Evolutionary conservation across 1,284 basidiomycete species (phyloP).

Genomic region (Pyrrhoderma noxium): DNA sequence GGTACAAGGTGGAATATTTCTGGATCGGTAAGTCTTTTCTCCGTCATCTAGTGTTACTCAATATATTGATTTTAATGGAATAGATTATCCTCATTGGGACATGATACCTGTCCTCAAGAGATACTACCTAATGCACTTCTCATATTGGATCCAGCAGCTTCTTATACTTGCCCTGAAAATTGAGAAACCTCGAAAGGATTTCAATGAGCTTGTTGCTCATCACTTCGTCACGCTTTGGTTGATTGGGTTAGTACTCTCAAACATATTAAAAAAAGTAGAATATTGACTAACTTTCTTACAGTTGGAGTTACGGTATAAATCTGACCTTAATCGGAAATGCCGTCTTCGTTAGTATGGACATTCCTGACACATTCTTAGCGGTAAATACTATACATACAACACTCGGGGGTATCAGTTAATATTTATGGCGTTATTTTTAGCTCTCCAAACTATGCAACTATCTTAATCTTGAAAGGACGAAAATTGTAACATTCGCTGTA

Average conservation of each 20-base stretch:
- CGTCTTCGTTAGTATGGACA: conserved; percentile 95
- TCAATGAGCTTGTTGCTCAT: conserved; percentile 77
- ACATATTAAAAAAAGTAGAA: not conserved
- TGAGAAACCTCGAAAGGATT: conserved; percentile 94
- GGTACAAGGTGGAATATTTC: conserved; percentile 79
- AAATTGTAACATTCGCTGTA: conserved; percentile 56
- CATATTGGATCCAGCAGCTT: conserved; percentile 95
- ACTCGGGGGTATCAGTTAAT: too few relatives aligned
- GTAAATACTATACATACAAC: conserved; percentile 40
- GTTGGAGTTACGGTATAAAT: conserved; percentile 85
- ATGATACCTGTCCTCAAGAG: conserved; percentile 83
- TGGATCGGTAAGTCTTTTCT: conserved; percentile 57
- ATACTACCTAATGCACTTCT: conserved; percentile 86
- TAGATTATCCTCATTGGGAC: conserved; percentile 83
- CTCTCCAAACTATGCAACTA: conserved; percentile 86
- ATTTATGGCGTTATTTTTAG: too few relatives aligned
- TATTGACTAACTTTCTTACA: conserved; percentile 24
- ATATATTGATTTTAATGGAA: not conserved
- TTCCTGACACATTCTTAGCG: conserved; percentile 85
- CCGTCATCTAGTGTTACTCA: not conserved
- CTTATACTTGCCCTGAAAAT: conserved; percentile 79
- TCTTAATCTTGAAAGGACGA: conserved; percentile 58
- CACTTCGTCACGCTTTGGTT: conserved; percentile 96
- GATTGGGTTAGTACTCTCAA: conserved; percentile 52
- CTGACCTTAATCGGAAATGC: conserved; percentile 88